Evolutionary conservation across 2,329 filamentous ascomycete species (phyloP), one percentile per base, ranked within the genome.

Genomic region (Trichoderma brevicompactum): DNA sequence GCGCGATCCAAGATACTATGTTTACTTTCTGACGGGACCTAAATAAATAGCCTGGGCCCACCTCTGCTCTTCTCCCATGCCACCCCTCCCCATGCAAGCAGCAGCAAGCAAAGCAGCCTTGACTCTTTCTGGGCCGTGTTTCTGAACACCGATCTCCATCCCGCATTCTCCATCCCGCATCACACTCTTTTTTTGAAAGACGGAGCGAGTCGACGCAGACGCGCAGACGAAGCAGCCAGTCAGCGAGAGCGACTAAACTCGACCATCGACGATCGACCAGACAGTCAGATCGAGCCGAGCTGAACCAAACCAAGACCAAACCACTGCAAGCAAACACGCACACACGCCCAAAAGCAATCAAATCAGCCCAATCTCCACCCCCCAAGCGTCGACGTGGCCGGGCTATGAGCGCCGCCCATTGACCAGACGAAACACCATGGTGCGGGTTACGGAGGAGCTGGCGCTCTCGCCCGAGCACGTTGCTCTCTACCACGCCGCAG

Each of bases 401-500:
- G 53, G 65, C 64, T 68, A 71, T 71, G 70, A 70, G 65, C 55
- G 69, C 66, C 70, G 68, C 68, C 70, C 69, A 64, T 69, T 70
- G 68, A 72, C 70, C 75, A 76, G 77, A 84, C 80, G 13, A 17
- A 6, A 53, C 80, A 96, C 80, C 80, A 97, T 97, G 93, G 92
- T 94, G 82, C 87, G 90, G 80, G 86, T 94, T 77, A 90, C 87
- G 72, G 87, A 89, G 70, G 89, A 92, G 79, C 86, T 93, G 81
- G 87, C 87, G 74, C 85, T 97, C 77, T 89, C 92, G 77, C 84
- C 91, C 76, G 91, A 94, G 77, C 85, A 91, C 76, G 86, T 97
- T 77, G 89, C 87, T 74, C 91, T 97, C 73, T 98, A 96, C 83
- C 90, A 96, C 80, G 88, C 92, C 72, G 90, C 89, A 76, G 95